A percentile compares a stretch with the other conserved stretches of the same genome.
phyloP scores from a whole-genome alignment of 2,329 filamentous ascomycete genomes.

The Clonostachys sp. region DNA sequence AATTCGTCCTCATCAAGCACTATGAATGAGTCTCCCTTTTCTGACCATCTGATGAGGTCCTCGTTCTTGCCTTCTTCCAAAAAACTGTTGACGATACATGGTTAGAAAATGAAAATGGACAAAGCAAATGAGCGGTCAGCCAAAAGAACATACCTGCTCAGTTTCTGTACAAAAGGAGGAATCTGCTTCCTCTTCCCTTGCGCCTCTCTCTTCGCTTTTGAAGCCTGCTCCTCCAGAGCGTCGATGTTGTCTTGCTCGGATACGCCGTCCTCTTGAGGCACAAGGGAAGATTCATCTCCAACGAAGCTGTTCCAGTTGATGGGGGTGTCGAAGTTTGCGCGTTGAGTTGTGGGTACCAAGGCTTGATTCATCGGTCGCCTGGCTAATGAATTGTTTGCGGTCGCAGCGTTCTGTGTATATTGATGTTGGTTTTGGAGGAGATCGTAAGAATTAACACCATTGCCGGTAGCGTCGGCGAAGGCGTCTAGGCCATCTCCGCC shows the following conservation, averaged over 20 bases:
- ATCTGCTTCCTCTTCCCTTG: constrained; percentile 92
- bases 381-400: constrained; percentile 45
- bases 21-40: constrained; percentile 93
- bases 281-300: constrained; percentile 20
- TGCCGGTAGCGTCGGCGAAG: constrained; percentile 26
- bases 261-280: constrained; percentile 23
- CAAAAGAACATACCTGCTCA: constrained; percentile 72
- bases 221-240: constrained; percentile 72
- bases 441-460: constrained; percentile 27
- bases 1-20: constrained; percentile 98
- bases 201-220: constrained; percentile 80
- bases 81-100: constrained; percentile 54
- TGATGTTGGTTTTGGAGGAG: constrained; percentile 29
- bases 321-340: constrained; percentile 27
- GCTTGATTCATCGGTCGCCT: constrained; percentile 45
- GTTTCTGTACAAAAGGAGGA: constrained; percentile 93
- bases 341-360: constrained; percentile 37
- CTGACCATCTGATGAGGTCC: constrained; percentile 94
- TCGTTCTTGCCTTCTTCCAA: constrained; percentile 90
- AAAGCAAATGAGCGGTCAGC: background rate
- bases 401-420: constrained; percentile 19
- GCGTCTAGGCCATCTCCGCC: constrained; percentile 23
- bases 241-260: constrained; percentile 68
- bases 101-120: background rate
- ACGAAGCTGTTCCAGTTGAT: constrained; percentile 1